Base-by-base conservation (phyloP, 2,329 filamentous ascomycete genomes). In the Chaetoscypha palmicola region DNA sequence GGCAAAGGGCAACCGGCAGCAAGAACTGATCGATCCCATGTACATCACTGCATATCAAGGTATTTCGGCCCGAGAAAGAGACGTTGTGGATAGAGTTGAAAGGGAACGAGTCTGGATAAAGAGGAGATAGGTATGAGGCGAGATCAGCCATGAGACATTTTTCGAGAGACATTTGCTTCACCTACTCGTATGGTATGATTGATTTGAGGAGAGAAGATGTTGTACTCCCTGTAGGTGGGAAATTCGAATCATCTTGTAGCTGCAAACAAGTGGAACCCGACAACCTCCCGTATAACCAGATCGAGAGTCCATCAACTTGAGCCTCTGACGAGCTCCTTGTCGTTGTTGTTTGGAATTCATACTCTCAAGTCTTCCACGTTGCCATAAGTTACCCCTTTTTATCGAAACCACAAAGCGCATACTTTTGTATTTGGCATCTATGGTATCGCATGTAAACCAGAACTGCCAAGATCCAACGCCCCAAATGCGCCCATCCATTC, bases 361-460 rank as follows among this genome's bases (percentile, higher is more conserved):
- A n/a, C n/a, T n/a, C n/a, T n/a, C n/a, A n/a, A n/a, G n/a, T n/a
- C n/a, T n/a, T n/a, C n/a, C n/a, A n/a, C n/a, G n/a, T n/a, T n/a
- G n/a, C n/a, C n/a, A n/a, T n/a, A n/a, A n/a, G n/a, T n/a, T n/a
- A n/a, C n/a, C n/a, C n/a, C n/a, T n/a, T n/a, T n/a, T n/a, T n/a
- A n/a, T n/a, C n/a, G n/a, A n/a, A n/a, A n/a, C n/a, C n/a, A n/a
- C n/a, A n/a, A n/a, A n/a, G n/a, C n/a, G n/a, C n/a, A n/a, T n/a
- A n/a, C n/a, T n/a, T n/a, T n/a, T 34, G 38, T 33, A 41, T 33
- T 41, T 33, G n/a, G 19, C 30, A 41, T 46, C 35, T 38, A 38
- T 46, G 42, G 33, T 38, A 46, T 41, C 44, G 37, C 36, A 46
- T 38, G 36, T 31, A 35, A 17, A 41, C 24, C 19, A 38, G 24